Conservation (phyloP, 148 eudicot genomes). For the Fagopyrum esculentum region DNA sequence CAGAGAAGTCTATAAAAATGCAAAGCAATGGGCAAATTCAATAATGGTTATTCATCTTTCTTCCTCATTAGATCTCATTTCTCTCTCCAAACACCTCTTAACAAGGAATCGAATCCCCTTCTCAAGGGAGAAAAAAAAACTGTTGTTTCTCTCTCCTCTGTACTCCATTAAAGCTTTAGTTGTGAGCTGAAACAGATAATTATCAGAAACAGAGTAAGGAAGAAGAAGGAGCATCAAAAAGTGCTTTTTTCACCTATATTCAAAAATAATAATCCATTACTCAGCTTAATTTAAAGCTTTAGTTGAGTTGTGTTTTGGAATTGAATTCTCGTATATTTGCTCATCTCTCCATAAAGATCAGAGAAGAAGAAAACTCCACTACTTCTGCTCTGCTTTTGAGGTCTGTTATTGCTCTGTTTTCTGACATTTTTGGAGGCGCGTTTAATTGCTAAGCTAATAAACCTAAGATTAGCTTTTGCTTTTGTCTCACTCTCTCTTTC, state of each 20-base stretch:
- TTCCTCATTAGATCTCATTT: background rate
- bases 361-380: background rate
- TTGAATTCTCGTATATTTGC: background rate
- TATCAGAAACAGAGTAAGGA: background rate
- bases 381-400: conserved; percentile 1
- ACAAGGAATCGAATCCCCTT: conserved; percentile 11
- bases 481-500: background rate
- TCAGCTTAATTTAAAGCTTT: background rate
- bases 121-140: background rate
- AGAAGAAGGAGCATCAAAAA: background rate
- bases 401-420: background rate
- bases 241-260: background rate
- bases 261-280: background rate
- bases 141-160: background rate
- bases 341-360: background rate
- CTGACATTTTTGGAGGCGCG: conserved; percentile 5
- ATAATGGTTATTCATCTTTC: conserved; percentile 1
- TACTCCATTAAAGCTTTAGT: background rate
- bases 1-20: conserved; percentile 9
- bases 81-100: conserved; percentile 6
- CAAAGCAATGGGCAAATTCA: conserved; percentile 1
- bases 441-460: background rate
- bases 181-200: background rate
- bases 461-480: background rate
- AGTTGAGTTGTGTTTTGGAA: background rate